These are phyloP conservation scores for Colletotrichum paranaense DNA, from an alignment of 2,329 filamentous ascomycete species.

Conservation along the genomic window DNA sequence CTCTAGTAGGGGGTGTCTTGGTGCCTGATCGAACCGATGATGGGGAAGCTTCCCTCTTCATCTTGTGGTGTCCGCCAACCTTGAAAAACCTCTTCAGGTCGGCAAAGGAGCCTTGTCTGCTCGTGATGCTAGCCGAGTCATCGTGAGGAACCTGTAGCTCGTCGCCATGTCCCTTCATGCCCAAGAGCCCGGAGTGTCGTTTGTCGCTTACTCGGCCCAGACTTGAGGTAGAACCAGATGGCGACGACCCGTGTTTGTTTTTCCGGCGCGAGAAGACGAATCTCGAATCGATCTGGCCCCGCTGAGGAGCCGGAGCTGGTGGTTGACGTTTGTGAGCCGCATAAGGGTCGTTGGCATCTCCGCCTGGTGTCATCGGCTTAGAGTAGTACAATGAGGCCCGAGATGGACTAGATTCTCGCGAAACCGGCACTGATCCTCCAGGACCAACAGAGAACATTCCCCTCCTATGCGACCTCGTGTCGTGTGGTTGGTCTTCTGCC, in stretches of 20 bases:
- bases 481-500: conserved; percentile 48
- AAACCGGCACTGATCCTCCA: conserved; percentile 65
- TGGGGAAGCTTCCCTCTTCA: conserved; percentile 75
- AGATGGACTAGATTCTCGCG: conserved; percentile 73
- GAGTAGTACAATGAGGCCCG: conserved; percentile 73
- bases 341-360: conserved; percentile 87
- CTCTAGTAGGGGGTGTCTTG: conserved; percentile 59
- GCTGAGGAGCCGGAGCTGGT: conserved; percentile 71
- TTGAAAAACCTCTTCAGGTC: conserved; percentile 98
- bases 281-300: conserved; percentile 76
- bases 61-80: conserved; percentile 76
- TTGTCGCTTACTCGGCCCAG: conserved; percentile 63
- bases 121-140: conserved; percentile 59
- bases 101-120: conserved; percentile 84
- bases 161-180: conserved; percentile 54
- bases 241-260: conserved; percentile 67
- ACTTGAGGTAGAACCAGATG: conserved; percentile 62
- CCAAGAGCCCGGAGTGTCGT: conserved; percentile 59
- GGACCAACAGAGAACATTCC: conserved; percentile 65
- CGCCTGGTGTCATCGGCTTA: conserved; percentile 81
- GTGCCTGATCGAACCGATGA: conserved; percentile 63
- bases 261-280: conserved; percentile 88
- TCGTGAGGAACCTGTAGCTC: conserved; percentile 56
- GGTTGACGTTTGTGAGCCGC: conserved; percentile 83
- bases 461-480: conserved; percentile 58